Evolutionary conservation across 1,139 yeast species (phyloP).

Genomic region (Saccharomycopsis phalli): DNA sequence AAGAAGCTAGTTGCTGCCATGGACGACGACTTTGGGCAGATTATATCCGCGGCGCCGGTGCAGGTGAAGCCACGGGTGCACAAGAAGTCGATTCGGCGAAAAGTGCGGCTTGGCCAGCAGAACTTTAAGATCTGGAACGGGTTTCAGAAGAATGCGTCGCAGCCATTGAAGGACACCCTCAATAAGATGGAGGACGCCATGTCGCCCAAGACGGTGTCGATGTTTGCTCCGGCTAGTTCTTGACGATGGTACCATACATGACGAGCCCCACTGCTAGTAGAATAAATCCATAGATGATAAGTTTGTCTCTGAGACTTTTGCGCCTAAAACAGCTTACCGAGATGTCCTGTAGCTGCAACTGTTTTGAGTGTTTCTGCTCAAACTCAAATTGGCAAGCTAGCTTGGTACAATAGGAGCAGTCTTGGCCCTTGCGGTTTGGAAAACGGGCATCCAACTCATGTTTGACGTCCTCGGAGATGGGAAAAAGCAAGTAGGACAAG

Average conservation of each 20-base stretch:
- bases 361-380: slow-evolving; percentile 2
- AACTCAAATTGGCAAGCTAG: slow-evolving; percentile 11
- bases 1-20: too few species aligned
- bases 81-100: background rate
- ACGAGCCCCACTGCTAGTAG: slow-evolving; percentile 8
- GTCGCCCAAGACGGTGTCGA: too few species aligned
- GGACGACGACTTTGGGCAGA: too few species aligned
- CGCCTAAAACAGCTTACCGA: slow-evolving; percentile 16
- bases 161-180: background rate
- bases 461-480: slow-evolving; percentile 4
- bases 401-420: slow-evolving; percentile 18
- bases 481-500: slow-evolving; percentile 12
- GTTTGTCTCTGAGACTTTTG: slow-evolving; percentile 16
- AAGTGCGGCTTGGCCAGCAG: background rate
- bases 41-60: background rate
- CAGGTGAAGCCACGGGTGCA: background rate
- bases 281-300: slow-evolving; percentile 17
- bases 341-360: slow-evolving; percentile 10
- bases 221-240: too few species aligned
- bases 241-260: slow-evolving; percentile 2
- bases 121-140: background rate
- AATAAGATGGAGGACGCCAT: background rate
- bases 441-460: background rate
- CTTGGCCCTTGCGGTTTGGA: slow-evolving; percentile 7
- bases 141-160: background rate